phyloP scores from a whole-genome alignment of 768 basidiomycete species.

The Rhodocollybia butyracea region DNA sequence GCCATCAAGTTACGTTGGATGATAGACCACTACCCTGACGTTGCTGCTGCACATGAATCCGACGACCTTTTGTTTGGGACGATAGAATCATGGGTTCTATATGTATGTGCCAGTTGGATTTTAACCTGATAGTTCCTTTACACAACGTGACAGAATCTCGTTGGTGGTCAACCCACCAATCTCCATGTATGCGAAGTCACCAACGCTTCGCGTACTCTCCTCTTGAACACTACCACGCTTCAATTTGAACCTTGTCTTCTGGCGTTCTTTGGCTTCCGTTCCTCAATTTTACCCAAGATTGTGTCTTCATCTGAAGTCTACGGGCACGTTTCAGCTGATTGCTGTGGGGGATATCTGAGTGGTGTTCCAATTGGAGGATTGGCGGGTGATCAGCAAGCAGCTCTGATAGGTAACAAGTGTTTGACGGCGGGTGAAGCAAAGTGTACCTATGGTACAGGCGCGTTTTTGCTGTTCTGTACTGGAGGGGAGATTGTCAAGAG shows the following conservation, averaged over 20 bases:
- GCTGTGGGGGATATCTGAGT: constrained; percentile 61
- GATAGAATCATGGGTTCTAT: constrained; percentile 95
- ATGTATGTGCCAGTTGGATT: constrained; percentile 48
- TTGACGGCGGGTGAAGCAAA: constrained; percentile 89
- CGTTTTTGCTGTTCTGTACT: constrained; percentile 94
- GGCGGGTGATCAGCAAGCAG: constrained; percentile 98
- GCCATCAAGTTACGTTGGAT: constrained; percentile 97
- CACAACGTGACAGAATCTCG: constrained; percentile 58
- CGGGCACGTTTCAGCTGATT: constrained; percentile 68
- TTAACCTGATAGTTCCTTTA: not conserved
- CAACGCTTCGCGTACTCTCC: constrained; percentile 94
- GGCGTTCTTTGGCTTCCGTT: constrained; percentile 80
- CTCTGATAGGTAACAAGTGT: constrained; percentile 95
- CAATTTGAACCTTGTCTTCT: constrained; percentile 82
- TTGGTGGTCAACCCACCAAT: constrained; percentile 67
- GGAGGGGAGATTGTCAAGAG: constrained; percentile 85
- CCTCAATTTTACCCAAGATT: constrained; percentile 78
- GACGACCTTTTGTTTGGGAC: constrained; percentile 91
- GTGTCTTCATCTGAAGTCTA: constrained; percentile 93
- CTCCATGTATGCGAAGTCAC: constrained; percentile 90
- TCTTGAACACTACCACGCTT: constrained; percentile 79
- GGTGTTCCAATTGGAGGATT: constrained; percentile 89
- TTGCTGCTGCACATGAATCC: constrained; percentile 71
- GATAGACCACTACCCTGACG: constrained; percentile 80
- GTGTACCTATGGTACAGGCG: constrained; percentile 97